These are phyloP conservation scores for Coniella vitis DNA, from an alignment of 2,329 filamentous ascomycete species.

Conservation along the genomic window DNA sequence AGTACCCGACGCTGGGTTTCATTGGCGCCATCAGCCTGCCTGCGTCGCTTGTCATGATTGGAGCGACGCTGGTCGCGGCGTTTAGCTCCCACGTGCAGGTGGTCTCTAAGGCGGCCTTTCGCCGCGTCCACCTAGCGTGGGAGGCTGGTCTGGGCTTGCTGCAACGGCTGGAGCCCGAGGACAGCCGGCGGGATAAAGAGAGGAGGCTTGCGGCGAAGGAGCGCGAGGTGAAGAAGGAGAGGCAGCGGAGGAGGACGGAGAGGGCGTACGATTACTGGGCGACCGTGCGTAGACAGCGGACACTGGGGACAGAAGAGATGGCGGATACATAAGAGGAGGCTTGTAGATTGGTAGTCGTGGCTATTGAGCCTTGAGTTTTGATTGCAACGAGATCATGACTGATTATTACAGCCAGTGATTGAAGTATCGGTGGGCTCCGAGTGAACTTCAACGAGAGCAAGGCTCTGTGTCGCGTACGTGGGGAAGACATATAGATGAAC, in stretches of 20 bases:
- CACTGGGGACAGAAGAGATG: conserved; percentile 27
- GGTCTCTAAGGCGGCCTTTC: conserved; percentile 19
- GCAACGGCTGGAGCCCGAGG: conserved; percentile 23
- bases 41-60: conserved; percentile 41
- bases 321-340: conserved; percentile 21
- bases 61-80: conserved; percentile 44
- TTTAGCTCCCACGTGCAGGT: conserved; percentile 43
- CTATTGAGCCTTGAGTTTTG: no score
- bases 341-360: no score
- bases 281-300: conserved; percentile 26
- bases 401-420: no score
- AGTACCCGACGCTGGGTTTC: conserved; percentile 34
- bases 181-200: conserved; percentile 15
- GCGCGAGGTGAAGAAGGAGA: conserved; percentile 19
- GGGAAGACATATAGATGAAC: no score
- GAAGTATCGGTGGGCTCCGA: no score
- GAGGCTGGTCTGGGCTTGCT: conserved; percentile 5
- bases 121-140: background rate
- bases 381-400: no score
- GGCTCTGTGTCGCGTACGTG: no score
- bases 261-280: conserved; percentile 35
- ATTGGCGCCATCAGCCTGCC: conserved; percentile 45
- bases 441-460: no score
- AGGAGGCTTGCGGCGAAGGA: conserved; percentile 15
- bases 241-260: conserved; percentile 22